Evolutionary conservation across 208 protist species (phyloP).

Genomic region (Trypanosoma theileri): DNA sequence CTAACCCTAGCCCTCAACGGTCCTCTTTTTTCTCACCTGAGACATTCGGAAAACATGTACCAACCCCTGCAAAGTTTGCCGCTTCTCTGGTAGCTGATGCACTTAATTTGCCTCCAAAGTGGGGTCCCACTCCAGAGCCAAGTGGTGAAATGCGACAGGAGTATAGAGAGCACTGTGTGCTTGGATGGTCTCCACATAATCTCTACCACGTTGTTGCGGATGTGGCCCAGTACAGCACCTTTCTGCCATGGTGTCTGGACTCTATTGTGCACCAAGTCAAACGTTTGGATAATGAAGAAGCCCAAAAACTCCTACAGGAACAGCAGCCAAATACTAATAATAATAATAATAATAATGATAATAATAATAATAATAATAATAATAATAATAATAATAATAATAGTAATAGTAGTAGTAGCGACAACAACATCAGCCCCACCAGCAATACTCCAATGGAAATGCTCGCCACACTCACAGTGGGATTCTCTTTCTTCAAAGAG

Average conservation of each 20-base stretch:
- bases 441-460: conserved; percentile 38
- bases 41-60: conserved; percentile 1
- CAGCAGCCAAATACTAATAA: background rate
- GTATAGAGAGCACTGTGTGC: conserved; percentile 75
- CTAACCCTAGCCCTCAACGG: background rate
- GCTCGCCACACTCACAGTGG: conserved; percentile 66
- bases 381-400: background rate
- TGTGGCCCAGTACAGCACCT: conserved; percentile 66
- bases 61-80: conserved; percentile 13
- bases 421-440: background rate
- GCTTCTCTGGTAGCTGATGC: conserved; percentile 15
- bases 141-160: conserved; percentile 37
- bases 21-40: conserved; percentile 16
- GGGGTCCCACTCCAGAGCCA: too few relatives aligned
- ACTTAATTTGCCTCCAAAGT: background rate
- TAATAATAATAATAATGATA: background rate
- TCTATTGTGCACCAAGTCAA: conserved; percentile 53
- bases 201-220: conserved; percentile 78
- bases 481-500: conserved; percentile 78
- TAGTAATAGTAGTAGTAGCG: background rate
- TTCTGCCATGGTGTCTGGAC: conserved; percentile 79
- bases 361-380: background rate
- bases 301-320: too few relatives aligned
- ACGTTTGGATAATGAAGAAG: conserved; percentile 10
- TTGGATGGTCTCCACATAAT: conserved; percentile 70